Percentiles rank a stretch among this genome's conserved stretches.
Conservation (phyloP, 2,329 filamentous ascomycete genomes). For the Coniochaeta hoffmannii region DNA sequence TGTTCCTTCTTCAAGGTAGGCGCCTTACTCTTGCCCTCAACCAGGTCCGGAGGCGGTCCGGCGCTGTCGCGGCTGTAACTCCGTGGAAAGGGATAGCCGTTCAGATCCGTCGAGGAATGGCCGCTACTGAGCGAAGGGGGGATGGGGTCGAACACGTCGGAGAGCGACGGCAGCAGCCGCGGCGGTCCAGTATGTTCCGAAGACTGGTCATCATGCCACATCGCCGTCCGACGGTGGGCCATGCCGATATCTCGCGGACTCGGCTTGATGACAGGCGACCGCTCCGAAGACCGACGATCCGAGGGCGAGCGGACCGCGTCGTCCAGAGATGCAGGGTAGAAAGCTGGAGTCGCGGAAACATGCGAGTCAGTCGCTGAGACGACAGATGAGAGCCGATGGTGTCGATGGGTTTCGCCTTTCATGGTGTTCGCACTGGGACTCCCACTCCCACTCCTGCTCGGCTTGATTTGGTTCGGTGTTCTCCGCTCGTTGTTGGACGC, state of each 20-base stretch:
- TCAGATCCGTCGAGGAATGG: constrained; percentile 11
- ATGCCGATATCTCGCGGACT: constrained; percentile 17
- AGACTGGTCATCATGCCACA: constrained; percentile 17
- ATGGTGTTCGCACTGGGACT: constrained; percentile 33
- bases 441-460: constrained; percentile 34
- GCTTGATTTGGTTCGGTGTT: constrained; percentile 25
- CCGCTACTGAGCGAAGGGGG: constrained; percentile 15
- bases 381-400: constrained; percentile 40
- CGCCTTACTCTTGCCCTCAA: constrained; percentile 21
- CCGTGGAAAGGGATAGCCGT: constrained; percentile 11
- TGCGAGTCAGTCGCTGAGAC: constrained; percentile 38
- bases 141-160: constrained; percentile 39
- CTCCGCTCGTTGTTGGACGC: constrained; percentile 21
- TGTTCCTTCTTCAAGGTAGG: constrained; percentile 38
- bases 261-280: constrained; percentile 18
- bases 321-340: constrained; percentile 30
- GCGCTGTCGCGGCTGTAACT: constrained; percentile 15
- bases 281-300: constrained; percentile 22
- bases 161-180: constrained; percentile 34
- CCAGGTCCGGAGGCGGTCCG: constrained; percentile 18
- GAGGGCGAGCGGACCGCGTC: constrained; percentile 35
- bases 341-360: constrained; percentile 29
- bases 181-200: constrained; percentile 16
- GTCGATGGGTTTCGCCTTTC: constrained; percentile 38
- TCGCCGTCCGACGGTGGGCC: constrained; percentile 17